Evolutionary conservation across 2,329 filamentous ascomycete genomes (phyloP).

Genomic region (Reticulascus tulasneorum): DNA sequence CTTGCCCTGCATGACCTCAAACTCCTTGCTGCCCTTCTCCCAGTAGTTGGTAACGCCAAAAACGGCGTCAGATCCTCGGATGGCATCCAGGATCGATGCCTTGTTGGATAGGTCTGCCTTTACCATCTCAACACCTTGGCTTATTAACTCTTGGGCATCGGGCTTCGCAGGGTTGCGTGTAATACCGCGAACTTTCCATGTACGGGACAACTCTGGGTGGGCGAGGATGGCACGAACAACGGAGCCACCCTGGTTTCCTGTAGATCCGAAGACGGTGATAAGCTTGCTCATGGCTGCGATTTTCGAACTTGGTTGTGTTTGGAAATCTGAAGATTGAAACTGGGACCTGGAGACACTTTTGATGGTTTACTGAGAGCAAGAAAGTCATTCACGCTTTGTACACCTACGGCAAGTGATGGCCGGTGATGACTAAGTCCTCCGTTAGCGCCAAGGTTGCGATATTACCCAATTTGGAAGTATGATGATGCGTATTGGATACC

Average conservation of each 20-base stretch:
- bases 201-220: conserved; percentile 38
- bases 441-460: no score
- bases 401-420: no score
- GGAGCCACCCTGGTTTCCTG: conserved; percentile 45
- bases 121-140: conserved; percentile 40
- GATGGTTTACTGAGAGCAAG: no score
- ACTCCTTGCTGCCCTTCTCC: conserved; percentile 27
- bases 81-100: conserved; percentile 22
- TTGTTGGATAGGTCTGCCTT: conserved; percentile 38
- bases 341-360: no score
- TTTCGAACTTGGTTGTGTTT: no score
- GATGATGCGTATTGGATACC: no score
- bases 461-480: no score
- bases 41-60: conserved; percentile 37
- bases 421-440: no score
- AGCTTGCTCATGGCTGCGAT: conserved; percentile 25
- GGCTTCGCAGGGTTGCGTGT: conserved; percentile 41
- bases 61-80: conserved; percentile 38
- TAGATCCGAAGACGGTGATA: conserved; percentile 42
- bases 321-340: no score
- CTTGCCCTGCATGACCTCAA: conserved; percentile 39
- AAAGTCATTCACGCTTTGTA: no score
- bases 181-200: conserved; percentile 42
- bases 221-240: conserved; percentile 41
- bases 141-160: conserved; percentile 32